phyloP scores from a whole-genome alignment of 768 basidiomycete genomes.

The Kwoniella europaea region DNA sequence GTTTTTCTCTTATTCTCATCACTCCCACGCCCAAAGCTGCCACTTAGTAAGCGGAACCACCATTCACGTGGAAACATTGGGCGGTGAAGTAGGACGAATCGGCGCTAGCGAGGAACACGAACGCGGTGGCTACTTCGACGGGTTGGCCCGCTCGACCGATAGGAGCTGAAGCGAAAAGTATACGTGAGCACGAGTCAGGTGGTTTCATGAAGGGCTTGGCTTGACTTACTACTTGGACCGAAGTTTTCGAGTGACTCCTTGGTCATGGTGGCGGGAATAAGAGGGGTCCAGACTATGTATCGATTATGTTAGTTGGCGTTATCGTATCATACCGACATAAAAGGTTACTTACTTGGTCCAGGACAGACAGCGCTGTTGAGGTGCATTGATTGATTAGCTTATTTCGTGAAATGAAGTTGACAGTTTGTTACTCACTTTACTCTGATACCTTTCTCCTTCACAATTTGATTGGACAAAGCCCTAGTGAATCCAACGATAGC shows the following conservation, averaged over 20 bases:
- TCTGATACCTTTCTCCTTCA: constrained; percentile 63
- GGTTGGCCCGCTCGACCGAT: constrained; percentile 65
- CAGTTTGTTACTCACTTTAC: constrained; percentile 59
- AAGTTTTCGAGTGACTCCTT: constrained; percentile 56
- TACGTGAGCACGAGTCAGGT: not conserved
- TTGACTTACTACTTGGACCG: constrained; percentile 46
- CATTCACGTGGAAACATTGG: constrained; percentile 56
- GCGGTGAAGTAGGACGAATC: constrained; percentile 63
- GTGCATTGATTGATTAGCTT: not conserved
- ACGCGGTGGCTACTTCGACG: constrained; percentile 63
- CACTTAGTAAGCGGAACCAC: constrained; percentile 51
- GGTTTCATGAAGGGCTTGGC: too few relatives aligned
- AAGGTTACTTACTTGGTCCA: constrained; percentile 32
- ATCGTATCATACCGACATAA: not conserved
- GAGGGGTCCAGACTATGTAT: constrained; percentile 63
- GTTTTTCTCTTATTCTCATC: not conserved
- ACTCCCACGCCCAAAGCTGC: not conserved
- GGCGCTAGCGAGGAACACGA: constrained; percentile 63
- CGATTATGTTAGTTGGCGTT: not conserved
- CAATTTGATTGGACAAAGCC: constrained; percentile 64
- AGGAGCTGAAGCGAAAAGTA: constrained; percentile 48
- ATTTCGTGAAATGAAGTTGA: too few relatives aligned
- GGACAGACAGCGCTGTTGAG: constrained; percentile 33
- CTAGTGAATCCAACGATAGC: constrained; percentile 64
- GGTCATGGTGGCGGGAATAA: constrained; percentile 59